A percentile compares a stretch with the other conserved stretches of the same genome.
Conservation (phyloP, 306 rosid genomes). For the Argentina anserina region DNA sequence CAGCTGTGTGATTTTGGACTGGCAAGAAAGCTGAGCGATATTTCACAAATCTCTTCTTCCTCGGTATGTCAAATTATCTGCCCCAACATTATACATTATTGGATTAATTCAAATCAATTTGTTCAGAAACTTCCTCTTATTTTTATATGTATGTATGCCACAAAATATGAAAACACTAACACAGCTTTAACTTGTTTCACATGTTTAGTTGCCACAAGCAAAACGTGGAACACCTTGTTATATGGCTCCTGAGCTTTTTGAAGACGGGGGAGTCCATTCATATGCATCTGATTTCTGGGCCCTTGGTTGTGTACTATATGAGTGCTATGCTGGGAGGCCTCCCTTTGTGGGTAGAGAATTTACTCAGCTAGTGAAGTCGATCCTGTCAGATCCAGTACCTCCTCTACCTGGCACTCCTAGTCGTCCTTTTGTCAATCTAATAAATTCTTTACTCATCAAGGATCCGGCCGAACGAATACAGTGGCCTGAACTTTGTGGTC, state of each 20-base stretch:
- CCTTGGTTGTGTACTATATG: constrained; percentile 89
- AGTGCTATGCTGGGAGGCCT: constrained; percentile 88
- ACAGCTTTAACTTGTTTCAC: constrained; percentile 23
- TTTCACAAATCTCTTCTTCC: constrained; percentile 70
- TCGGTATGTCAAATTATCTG: constrained; percentile 44
- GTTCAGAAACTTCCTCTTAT: background rate
- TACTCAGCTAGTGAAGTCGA: constrained; percentile 88
- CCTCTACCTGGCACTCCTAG: constrained; percentile 90
- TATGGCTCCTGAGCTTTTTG: constrained; percentile 99
- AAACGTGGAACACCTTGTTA: constrained; percentile 97
- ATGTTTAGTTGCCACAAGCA: constrained; percentile 76
- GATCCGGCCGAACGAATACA: constrained; percentile 95
- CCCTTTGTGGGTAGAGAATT: constrained; percentile 93
- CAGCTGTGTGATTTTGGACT: constrained; percentile 97
- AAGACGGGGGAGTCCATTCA: constrained; percentile 91
- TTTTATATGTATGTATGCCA: background rate
- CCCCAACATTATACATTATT: constrained; percentile 12
- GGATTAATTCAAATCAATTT: constrained; percentile 6
- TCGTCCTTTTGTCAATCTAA: constrained; percentile 80
- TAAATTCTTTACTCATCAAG: constrained; percentile 79
- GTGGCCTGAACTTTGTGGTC: constrained; percentile 89
- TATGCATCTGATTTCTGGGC: constrained; percentile 98
- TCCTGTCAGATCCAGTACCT: constrained; percentile 83
- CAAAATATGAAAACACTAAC: constrained; percentile 18
- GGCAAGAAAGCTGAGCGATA: constrained; percentile 84